phyloP scores from a whole-genome alignment of 257 asterid species.

The Lavandula angustifolia region DNA sequence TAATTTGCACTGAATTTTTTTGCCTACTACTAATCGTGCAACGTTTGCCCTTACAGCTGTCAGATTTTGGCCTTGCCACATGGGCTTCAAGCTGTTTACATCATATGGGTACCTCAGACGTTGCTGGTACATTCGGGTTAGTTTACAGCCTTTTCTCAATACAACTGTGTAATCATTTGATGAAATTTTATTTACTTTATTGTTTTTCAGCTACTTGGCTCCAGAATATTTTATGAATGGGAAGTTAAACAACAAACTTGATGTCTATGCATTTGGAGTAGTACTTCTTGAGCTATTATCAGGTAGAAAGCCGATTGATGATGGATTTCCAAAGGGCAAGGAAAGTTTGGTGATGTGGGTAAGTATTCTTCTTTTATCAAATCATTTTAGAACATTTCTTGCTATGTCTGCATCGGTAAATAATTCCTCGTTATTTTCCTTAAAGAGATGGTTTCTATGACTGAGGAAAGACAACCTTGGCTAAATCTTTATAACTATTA shows the following conservation, averaged over 20 bases:
- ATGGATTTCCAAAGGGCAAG: constrained; percentile 61
- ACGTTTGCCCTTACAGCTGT: constrained; percentile 48
- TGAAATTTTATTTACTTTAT: not conserved
- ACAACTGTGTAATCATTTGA: constrained; percentile 14
- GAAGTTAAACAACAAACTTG: constrained; percentile 69
- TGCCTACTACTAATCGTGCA: not conserved
- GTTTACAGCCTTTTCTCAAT: constrained; percentile 30
- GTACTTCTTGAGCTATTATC: constrained; percentile 91
- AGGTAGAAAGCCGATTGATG: constrained; percentile 81
- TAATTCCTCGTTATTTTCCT: too few species aligned
- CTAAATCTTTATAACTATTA: not conserved
- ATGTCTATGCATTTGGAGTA: constrained; percentile 91
- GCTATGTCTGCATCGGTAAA: not conserved
- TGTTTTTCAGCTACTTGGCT: constrained; percentile 75
- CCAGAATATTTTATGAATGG: constrained; percentile 91
- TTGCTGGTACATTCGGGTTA: constrained; percentile 96
- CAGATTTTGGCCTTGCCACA: constrained; percentile 93
- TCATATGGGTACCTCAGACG: constrained; percentile 56
- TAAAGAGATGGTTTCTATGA: too few species aligned
- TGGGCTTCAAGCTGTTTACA: constrained; percentile 63
- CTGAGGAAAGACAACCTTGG: too few species aligned
- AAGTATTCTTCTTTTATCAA: constrained; percentile 30
- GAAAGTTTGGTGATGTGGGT: constrained; percentile 94
- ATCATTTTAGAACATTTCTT: not conserved
- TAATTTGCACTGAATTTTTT: not conserved